Evolutionary conservation across 768 basidiomycete species (phyloP), one percentile per base, ranked within the genome.

Genomic region (Hygrocybe coccinea): DNA sequence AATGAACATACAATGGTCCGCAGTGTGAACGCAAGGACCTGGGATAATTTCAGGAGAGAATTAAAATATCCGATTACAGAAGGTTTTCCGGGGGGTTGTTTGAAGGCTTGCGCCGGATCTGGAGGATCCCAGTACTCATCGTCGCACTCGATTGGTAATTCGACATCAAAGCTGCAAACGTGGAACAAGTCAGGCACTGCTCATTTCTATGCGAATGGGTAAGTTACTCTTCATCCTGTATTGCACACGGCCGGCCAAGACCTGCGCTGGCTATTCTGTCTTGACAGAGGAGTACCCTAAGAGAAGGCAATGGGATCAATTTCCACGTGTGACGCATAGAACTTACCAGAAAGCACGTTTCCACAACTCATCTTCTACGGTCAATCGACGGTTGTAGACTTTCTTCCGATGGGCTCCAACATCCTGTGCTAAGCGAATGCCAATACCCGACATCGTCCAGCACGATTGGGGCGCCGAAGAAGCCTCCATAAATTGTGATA

Each of bases 191-290:
- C 36, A 58, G 41, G 24, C 2, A 54, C 39, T 33, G 19, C 29
- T 14, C 46, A 55, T 7, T 22, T 4, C 21, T 47, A 19, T n/a
- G 50, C n/a, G 4, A 14, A 10, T 35, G 25, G 56, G 21, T 22
- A 43, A 75, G 83, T 60, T 64, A 84, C 83, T 89, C 88, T 65
- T 87, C 87, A 59, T 90, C 88, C 54, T 86, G 84, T 3, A 91
- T 73, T 2, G 81, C 81, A 62, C 84, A 80, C 2, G 86, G 84
- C n/a, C 89, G 75, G 1, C 90, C 90, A 24, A 85, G 74, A 9
- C 74, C 70, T 0, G 76, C 68, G 45, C 81, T 79, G 21, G 74
- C 60, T 21, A 71, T 56, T 50, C 81, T 65, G 61, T 85, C 83
- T 39, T 81, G 66, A 24, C 64, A 70, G 17, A 82, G 66, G 8